These are phyloP conservation scores for Metschnikowia drakensbergensis DNA, from an alignment of 805 yeast species.

Conservation along the genomic window DNA sequence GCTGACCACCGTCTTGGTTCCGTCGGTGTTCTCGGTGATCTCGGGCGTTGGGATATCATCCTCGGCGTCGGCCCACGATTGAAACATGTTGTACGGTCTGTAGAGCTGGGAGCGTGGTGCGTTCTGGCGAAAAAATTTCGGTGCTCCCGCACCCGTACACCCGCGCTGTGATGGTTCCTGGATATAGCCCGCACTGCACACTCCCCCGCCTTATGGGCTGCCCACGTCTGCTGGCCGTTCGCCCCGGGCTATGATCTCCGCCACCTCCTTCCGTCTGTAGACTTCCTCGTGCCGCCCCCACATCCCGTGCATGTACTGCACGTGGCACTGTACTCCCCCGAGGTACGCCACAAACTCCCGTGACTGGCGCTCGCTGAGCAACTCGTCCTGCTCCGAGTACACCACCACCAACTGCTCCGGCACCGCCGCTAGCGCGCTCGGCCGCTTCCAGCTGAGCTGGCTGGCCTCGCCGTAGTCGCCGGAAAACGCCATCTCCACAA, in stretches of 20 bases:
- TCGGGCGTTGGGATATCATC: slow-evolving; percentile 73
- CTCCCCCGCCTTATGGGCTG: neutral
- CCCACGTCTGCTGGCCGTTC: neutral
- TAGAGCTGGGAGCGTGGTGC: neutral
- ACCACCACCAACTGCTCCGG: slow-evolving; percentile 35
- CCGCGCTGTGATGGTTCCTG: no score
- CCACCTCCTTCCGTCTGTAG: slow-evolving; percentile 41
- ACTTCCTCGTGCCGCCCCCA: slow-evolving; percentile 69
- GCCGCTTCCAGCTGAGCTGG: slow-evolving; percentile 21
- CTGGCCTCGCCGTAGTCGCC: slow-evolving; percentile 23
- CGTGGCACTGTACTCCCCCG: slow-evolving; percentile 10
- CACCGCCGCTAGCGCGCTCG: neutral
- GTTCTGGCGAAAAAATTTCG: slow-evolving; percentile 13
- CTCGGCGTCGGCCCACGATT: slow-evolving; percentile 70
- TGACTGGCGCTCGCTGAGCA: slow-evolving; percentile 53
- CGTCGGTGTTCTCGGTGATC: slow-evolving; percentile 75
- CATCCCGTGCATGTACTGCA: slow-evolving; percentile 22
- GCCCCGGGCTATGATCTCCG: slow-evolving; percentile 16
- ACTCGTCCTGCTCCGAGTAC: slow-evolving; percentile 67
- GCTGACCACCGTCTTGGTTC: slow-evolving; percentile 82
- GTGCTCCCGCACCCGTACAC: neutral
- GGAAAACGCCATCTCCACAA: slow-evolving; percentile 57
- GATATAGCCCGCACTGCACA: slow-evolving; percentile 12
- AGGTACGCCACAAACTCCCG: slow-evolving; percentile 35
- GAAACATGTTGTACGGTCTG: slow-evolving; percentile 25